Base-by-base conservation (phyloP, 257 asterid genomes). In the Ehretia macrophylla region DNA sequence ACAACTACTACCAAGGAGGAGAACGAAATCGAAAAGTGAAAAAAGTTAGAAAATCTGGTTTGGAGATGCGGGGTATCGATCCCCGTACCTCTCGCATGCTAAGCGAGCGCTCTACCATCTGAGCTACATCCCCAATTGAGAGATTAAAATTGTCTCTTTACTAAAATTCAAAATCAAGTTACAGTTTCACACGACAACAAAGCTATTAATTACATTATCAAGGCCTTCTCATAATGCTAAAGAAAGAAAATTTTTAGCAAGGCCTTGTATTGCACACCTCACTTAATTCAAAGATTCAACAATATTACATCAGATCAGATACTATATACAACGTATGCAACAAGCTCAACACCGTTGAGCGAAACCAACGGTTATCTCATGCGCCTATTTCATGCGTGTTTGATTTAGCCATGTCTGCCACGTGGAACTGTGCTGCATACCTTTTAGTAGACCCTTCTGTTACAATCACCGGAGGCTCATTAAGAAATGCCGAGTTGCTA, bases 61-160 rank as follows among this genome's bases (percentile, higher is more conserved):
- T 81, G 89, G 90, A 87, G 90, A 87, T 78, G 88, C 90, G 88
- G 93, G 93, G 90, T 80, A 81, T 84, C 93, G 94, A 85, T 83
- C 96, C 90, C 96, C 90, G 90, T 83, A 81, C 95, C 95, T 83
- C 93, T 85, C 86, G 95, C 95, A 88, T 85, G 96, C 96, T 85
- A 88, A 88, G 95, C 90, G 95, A 88, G 88, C 83, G 90, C 92
- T 88, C 92, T 81, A 85, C 96, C 96, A 88, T 85, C 90, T 88
- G 92, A 88, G 95, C 93, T 88, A 88, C 96, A 88, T 85, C 96
- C 95, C 95, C 91, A 17, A 46, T 6, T 27, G 35, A 27, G 6
- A 1, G 3, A 3, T 1, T 27, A 27, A 27, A 27, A 27, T 27
- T 27, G 35, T 27, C 35, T 6, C n/a, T n/a, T n/a, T n/a, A n/a